Evolutionary conservation across 169 alveolate species (phyloP).

Genomic region (Cryptosporidium ubiquitum): DNA sequence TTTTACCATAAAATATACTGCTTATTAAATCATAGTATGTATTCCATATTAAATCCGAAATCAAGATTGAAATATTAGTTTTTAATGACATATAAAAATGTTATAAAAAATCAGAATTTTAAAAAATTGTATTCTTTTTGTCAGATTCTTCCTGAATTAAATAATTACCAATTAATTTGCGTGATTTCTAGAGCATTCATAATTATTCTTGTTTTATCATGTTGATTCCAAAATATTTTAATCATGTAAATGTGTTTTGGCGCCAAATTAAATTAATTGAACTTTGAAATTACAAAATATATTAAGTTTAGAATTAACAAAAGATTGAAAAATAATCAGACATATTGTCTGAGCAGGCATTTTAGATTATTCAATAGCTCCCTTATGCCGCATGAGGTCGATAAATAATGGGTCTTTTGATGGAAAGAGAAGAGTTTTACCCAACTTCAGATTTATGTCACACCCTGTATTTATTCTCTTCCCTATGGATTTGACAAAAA

Average conservation of each 20-base stretch:
- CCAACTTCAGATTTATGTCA: constrained; percentile 54
- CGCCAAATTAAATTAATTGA: background rate
- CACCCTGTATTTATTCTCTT: constrained; percentile 46
- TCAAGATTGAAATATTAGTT: background rate
- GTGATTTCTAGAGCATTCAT: background rate
- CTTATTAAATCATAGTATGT: constrained; percentile 54
- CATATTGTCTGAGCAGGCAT: background rate
- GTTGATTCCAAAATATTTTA: background rate
- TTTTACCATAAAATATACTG: constrained; percentile 53
- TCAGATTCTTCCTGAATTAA: background rate
- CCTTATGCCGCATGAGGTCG: background rate
- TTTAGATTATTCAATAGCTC: background rate
- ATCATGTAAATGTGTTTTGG: background rate
- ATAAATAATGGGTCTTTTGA: constrained; percentile 25
- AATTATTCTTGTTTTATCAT: no score
- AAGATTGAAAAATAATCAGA: background rate
- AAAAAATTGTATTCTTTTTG: background rate
- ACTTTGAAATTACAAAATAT: background rate
- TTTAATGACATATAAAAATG: background rate
- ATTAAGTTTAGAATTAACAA: background rate
- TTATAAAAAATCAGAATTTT: background rate
- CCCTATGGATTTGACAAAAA: constrained; percentile 68
- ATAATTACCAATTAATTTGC: background rate
- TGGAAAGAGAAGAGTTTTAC: constrained; percentile 31
- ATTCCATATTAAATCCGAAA: background rate